Evolutionary conservation across 2,329 filamentous ascomycete species (phyloP), one percentile per base, ranked within the genome.

Genomic region (Arthrobotrys entomopaga): DNA sequence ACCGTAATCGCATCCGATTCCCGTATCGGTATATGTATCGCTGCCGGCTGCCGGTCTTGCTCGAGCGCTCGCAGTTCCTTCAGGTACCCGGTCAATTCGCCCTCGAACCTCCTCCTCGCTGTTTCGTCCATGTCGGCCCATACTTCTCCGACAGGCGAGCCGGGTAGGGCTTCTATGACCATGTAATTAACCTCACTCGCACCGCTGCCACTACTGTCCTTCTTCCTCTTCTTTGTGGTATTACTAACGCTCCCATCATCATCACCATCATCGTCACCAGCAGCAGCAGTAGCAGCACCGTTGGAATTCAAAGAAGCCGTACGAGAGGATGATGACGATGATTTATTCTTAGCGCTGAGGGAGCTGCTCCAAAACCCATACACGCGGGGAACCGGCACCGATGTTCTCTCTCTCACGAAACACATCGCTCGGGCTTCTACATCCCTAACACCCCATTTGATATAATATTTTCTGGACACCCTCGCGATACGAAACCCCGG

Each of bases 361-460:
- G 57, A n/a, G n/a, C 65, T 60, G 49, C 69, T 73, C 70, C 63
- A 74, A 29, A 74, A 74, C n/a, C 70, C 70, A 15, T 52, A 59
- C 5, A 74, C 70, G 57, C 26, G 59, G 3, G 70, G 63, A 15
- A 74, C 70, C 15, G 70, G 70, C 8, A 74, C n/a, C 15, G 43
- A 22, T 4, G 70, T 74, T 16, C 49, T 52, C 48, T 74, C 70
- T 16, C 57, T 52, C 5, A 74, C 70, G 19, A 58, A 74, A 34
- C 57, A 61, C 70, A 74, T 74, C 7, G 63, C 63, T 7, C 70
- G n/a, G 1, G 70, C 63, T 15, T 74, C 70, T 4, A 67, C 63
- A 42, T 74, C 70, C 19, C 70, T 63, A 34, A 74, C 70, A 1
- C 70, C 70, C 70, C 70, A 74, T 74, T 74, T 74, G n/a, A 74